A percentile compares a stretch with the other conserved stretches of the same genome.
These are phyloP conservation scores for Hemisphaericaspora nanyangensis DNA, from an alignment of 805 yeast species.

Conservation along the genomic window DNA sequence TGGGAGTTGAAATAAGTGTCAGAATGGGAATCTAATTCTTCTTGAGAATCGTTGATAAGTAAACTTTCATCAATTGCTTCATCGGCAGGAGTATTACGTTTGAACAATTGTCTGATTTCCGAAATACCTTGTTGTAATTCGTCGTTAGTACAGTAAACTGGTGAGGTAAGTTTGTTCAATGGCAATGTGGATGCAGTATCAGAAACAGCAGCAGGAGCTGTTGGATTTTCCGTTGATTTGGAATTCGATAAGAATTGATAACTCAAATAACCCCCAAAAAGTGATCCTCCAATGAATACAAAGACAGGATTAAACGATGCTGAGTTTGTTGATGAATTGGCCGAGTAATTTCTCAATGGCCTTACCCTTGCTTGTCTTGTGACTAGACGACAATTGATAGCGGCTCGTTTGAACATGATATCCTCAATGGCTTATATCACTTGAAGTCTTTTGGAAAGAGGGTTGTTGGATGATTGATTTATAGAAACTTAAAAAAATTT, in stretches of 20 bases:
- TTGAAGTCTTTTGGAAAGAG: too few species aligned
- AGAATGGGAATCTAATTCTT: constrained; percentile 22
- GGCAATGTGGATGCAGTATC: constrained; percentile 13
- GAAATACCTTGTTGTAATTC: constrained; percentile 20
- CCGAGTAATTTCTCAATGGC: too few species aligned
- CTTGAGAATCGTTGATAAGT: constrained; percentile 19
- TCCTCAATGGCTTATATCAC: too few species aligned
- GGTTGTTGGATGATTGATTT: too few species aligned
- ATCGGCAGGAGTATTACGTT: constrained; percentile 10
- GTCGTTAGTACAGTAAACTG: constrained; percentile 18
- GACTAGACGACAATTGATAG: too few species aligned
- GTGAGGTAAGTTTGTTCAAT: constrained; percentile 14
- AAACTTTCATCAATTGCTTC: constrained; percentile 15
- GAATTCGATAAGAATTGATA: neutral
- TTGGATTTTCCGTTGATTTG: neutral
- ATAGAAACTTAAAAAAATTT: too few species aligned
- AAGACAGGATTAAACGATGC: neutral
- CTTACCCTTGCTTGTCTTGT: too few species aligned
- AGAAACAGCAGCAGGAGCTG: neutral
- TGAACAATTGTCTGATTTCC: constrained; percentile 16
- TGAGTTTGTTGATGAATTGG: neutral
- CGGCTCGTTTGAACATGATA: too few species aligned
- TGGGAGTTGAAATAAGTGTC: constrained; percentile 35
- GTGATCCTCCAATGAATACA: constrained; percentile 4
- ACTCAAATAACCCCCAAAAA: constrained; percentile 3